Evolutionary conservation across 306 rosid species (phyloP).

Genomic region (Alnus rubra): DNA sequence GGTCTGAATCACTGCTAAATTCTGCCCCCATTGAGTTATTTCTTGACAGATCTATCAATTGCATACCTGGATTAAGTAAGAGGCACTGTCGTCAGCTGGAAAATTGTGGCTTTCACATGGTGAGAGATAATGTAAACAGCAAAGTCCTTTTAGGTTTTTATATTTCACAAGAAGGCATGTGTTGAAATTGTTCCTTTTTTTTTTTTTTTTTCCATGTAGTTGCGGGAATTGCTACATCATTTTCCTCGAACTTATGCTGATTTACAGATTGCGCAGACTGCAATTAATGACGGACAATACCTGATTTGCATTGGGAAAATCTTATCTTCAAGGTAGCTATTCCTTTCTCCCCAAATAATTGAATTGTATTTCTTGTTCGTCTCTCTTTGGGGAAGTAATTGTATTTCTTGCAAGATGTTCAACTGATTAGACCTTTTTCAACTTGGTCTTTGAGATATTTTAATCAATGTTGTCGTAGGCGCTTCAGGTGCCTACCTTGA

Average conservation of each 20-base stretch:
- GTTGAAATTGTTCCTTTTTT: constrained; percentile 32
- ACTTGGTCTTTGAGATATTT: constrained; percentile 6
- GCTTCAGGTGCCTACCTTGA: constrained; percentile 18
- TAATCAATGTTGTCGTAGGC: constrained; percentile 14
- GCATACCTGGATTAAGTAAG: constrained; percentile 68
- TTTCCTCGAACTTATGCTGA: constrained; percentile 96
- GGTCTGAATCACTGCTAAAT: constrained; percentile 35
- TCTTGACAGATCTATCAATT: constrained; percentile 64
- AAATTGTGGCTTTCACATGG: constrained; percentile 79
- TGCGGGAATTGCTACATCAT: constrained; percentile 86
- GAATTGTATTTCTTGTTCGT: constrained; percentile 19
- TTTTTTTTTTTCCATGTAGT: constrained; percentile 52
- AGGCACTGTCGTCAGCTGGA: constrained; percentile 60
- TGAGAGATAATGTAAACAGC: constrained; percentile 40
- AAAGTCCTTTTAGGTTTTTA: constrained; percentile 19
- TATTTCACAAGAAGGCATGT: constrained; percentile 24
- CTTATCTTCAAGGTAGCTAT: constrained; percentile 68
- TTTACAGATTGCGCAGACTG: constrained; percentile 74
- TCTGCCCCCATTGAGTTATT: constrained; percentile 43
- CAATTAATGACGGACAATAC: constrained; percentile 83
- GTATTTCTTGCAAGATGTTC: neutral
- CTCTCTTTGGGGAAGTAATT: constrained; percentile 19
- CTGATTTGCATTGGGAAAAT: constrained; percentile 82
- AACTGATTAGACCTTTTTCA: neutral
- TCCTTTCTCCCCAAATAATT: neutral